These are phyloP conservation scores for Vairimorpha apis DNA, from an alignment of 371 early-diverging fungal species.

Conservation along the genomic window DNA sequence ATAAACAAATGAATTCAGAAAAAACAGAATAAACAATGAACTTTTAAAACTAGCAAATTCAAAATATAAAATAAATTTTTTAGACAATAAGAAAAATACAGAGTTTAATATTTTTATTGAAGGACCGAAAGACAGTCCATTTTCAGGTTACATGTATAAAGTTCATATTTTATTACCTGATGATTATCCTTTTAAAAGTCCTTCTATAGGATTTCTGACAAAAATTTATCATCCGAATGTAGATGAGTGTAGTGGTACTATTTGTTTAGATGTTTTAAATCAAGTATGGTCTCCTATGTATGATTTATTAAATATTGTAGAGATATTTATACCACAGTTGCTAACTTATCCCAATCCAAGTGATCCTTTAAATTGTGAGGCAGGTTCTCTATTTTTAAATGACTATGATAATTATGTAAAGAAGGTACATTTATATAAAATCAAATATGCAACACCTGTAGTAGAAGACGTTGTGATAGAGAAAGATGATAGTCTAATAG, in stretches of 20 bases:
- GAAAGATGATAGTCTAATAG: slow-evolving; percentile 8
- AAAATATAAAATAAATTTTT: slow-evolving; percentile 45
- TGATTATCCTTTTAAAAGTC: slow-evolving; percentile 96
- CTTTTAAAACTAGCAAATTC: slow-evolving; percentile 53
- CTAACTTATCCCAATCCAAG: slow-evolving; percentile 94
- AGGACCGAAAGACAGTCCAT: slow-evolving; percentile 69
- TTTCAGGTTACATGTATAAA: slow-evolving; percentile 84
- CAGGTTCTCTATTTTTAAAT: slow-evolving; percentile 86
- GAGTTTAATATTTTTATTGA: slow-evolving; percentile 53
- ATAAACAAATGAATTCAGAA: slow-evolving; percentile 38
- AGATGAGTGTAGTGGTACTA: slow-evolving; percentile 94
- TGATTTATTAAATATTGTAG: slow-evolving; percentile 93
- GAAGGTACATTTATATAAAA: slow-evolving; percentile 49
- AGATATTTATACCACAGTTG: slow-evolving; percentile 90
- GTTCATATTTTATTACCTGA: slow-evolving; percentile 92
- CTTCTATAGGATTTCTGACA: slow-evolving; percentile 95
- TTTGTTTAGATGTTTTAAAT: slow-evolving; percentile 96
- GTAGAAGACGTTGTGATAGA: slow-evolving; percentile 19
- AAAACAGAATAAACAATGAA: slow-evolving; percentile 51
- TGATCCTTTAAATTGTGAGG: slow-evolving; percentile 97
- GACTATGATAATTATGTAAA: slow-evolving; percentile 78
- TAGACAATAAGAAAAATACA: slow-evolving; percentile 29
- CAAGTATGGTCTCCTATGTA: slow-evolving; percentile 89
- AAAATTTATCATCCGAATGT: slow-evolving; percentile 98
- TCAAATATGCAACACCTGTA: slow-evolving; percentile 49